These are phyloP conservation scores for Apiotrichum porosum DNA, from an alignment of 1,284 basidiomycete species.

Conservation along the genomic window DNA sequence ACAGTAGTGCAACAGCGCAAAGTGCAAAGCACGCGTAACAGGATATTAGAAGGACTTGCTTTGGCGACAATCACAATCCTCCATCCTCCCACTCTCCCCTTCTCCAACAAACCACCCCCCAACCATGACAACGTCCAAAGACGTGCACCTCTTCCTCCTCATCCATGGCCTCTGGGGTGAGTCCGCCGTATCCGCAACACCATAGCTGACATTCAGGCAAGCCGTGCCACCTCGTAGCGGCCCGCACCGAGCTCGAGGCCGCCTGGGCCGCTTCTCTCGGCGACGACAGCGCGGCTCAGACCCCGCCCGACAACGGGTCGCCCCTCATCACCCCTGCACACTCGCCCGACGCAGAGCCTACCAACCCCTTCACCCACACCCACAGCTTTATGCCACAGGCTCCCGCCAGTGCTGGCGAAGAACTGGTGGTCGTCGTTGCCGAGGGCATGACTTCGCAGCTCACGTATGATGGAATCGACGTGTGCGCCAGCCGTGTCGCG, in stretches of 20 bases:
- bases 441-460: slow-evolving; percentile 39
- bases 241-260: slow-evolving; percentile 31
- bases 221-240: slow-evolving; percentile 36
- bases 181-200: neutral
- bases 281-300: neutral
- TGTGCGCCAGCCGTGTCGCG: slow-evolving; percentile 44
- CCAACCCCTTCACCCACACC: neutral
- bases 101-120: neutral
- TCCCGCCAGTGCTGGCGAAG: slow-evolving; percentile 6
- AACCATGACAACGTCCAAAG: neutral
- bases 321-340: neutral
- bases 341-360: neutral
- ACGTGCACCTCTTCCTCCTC: slow-evolving; percentile 44
- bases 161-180: slow-evolving; percentile 48
- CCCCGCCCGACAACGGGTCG: neutral
- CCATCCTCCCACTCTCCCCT: neutral
- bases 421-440: slow-evolving; percentile 41
- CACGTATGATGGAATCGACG: slow-evolving; percentile 47
- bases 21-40: too few relatives aligned
- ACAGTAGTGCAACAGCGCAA: too few relatives aligned
- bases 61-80: too few relatives aligned
- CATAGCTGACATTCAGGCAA: slow-evolving; percentile 23
- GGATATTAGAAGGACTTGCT: too few relatives aligned
- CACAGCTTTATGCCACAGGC: neutral
- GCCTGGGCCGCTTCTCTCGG: slow-evolving; percentile 14